phyloP scores from a whole-genome alignment of 352 stramenopile species.

The Phytophthora pistaciae region DNA sequence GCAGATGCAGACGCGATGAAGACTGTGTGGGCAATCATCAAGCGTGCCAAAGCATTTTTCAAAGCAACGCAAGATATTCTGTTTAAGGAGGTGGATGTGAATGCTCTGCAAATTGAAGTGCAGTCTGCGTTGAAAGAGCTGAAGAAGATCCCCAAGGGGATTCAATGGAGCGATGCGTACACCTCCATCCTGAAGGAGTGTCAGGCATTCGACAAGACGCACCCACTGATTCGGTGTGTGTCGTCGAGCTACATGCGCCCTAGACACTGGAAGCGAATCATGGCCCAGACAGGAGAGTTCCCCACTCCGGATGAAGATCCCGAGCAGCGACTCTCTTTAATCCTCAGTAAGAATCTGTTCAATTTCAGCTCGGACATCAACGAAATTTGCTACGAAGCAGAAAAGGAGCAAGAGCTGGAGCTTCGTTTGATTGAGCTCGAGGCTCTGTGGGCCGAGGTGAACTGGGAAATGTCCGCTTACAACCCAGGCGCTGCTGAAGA shows the following conservation, averaged over 20 bases:
- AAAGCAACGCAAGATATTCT: conserved; percentile 77
- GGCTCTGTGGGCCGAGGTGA: conserved; percentile 92
- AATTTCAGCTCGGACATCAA: conserved; percentile 96
- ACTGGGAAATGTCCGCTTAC: conserved; percentile 95
- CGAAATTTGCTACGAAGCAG: conserved; percentile 96
- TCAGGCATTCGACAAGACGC: conserved; percentile 88
- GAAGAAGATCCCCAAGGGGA: conserved; percentile 94
- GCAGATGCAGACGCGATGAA: conserved; percentile 81
- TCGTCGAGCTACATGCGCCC: conserved; percentile 92
- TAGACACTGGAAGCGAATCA: conserved; percentile 95
- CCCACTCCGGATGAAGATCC: conserved; percentile 94
- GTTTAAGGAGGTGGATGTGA: conserved; percentile 94
- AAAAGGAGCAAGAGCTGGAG: conserved; percentile 97
- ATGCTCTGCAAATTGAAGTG: conserved; percentile 95
- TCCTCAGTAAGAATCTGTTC: conserved; percentile 95
- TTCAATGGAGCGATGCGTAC: conserved; percentile 94
- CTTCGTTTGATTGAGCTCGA: conserved; percentile 92
- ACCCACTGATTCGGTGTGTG: conserved; percentile 81
- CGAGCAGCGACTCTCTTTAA: conserved; percentile 89
- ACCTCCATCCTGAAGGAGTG: conserved; percentile 84
- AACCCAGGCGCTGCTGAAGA: conserved; percentile 81
- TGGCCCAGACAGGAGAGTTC: conserved; percentile 92
- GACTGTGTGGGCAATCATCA: conserved; percentile 84
- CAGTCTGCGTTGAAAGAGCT: conserved; percentile 95
- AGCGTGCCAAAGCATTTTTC: conserved; percentile 81